phyloP scores from a whole-genome alignment of 768 basidiomycete species.

The Suillus plorans region DNA sequence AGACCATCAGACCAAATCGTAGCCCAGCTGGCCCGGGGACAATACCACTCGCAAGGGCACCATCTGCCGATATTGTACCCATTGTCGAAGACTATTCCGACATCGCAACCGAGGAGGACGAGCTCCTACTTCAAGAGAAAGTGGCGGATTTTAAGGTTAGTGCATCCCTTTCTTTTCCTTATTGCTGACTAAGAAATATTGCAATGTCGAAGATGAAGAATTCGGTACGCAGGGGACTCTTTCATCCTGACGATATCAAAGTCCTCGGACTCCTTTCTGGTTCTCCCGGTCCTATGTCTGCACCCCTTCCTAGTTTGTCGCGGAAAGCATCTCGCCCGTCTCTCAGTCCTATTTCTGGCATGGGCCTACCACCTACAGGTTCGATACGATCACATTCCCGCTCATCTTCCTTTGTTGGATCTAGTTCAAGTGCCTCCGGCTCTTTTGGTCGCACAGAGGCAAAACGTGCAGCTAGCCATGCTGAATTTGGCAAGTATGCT shows the following conservation, averaged over 20 bases:
- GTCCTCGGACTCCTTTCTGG: constrained; percentile 55
- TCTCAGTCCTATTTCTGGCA: constrained; percentile 43
- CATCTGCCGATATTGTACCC: constrained; percentile 58
- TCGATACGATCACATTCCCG: constrained; percentile 50
- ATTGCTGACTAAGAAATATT: background rate
- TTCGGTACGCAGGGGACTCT: constrained; percentile 68
- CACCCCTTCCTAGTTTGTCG: constrained; percentile 59
- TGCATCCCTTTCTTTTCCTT: background rate
- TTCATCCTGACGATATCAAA: constrained; percentile 90
- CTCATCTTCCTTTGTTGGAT: constrained; percentile 54
- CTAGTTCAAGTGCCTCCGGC: constrained; percentile 38
- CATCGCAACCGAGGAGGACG: constrained; percentile 77
- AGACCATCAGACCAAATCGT: constrained; percentile 74
- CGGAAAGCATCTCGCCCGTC: constrained; percentile 55
- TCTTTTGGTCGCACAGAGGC: constrained; percentile 73
- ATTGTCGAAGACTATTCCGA: constrained; percentile 94
- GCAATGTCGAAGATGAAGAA: constrained; percentile 58
- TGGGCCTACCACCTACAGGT: constrained; percentile 22
- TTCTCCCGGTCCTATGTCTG: constrained; percentile 62
- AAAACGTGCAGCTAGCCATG: constrained; percentile 48
- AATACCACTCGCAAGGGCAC: constrained; percentile 58
- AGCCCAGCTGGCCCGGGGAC: constrained; percentile 59
- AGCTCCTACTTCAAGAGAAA: constrained; percentile 67
- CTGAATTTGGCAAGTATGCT: constrained; percentile 81
- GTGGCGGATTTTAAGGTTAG: constrained; percentile 81